A percentile compares a stretch with the other conserved stretches of the same genome.
Evolutionary conservation across 768 basidiomycete genomes (phyloP).

Genomic region (Tubosaeta sp.): DNA sequence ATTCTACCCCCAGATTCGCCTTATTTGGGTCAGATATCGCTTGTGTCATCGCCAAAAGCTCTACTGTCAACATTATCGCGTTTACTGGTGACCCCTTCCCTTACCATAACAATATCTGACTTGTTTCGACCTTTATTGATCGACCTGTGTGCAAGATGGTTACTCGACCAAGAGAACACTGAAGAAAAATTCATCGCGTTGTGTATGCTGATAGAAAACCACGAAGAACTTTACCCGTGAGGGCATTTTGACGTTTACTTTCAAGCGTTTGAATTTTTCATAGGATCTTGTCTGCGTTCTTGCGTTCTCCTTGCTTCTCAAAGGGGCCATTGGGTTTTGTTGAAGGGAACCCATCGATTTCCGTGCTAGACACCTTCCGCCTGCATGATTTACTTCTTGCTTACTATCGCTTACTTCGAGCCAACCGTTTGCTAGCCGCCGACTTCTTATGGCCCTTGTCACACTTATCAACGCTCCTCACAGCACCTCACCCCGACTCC

Average conservation of each 20-base stretch:
- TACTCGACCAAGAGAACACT: constrained; percentile 47
- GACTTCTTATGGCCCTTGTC: constrained; percentile 56
- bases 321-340: constrained; percentile 55
- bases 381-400: constrained; percentile 71
- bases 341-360: constrained; percentile 24
- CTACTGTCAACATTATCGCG: constrained; percentile 55
- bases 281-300: constrained; percentile 56
- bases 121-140: constrained; percentile 73
- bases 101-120: constrained; percentile 59
- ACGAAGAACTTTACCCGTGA: constrained; percentile 70
- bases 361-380: constrained; percentile 37
- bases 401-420: constrained; percentile 75
- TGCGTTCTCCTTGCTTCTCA: constrained; percentile 39
- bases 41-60: constrained; percentile 36
- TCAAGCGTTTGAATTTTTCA: neutral
- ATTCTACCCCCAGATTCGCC: constrained; percentile 40
- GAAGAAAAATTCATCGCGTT: constrained; percentile 56
- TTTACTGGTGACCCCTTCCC: constrained; percentile 55
- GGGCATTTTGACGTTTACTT: constrained; percentile 25
- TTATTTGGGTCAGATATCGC: constrained; percentile 36
- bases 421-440: constrained; percentile 64
- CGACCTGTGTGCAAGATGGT: constrained; percentile 81
- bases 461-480: constrained; percentile 41
- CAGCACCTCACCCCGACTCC: constrained; percentile 53
- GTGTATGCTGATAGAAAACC: constrained; percentile 60